Conservation (phyloP, 345 rosid genomes). For the Iberis pinnata region DNA sequence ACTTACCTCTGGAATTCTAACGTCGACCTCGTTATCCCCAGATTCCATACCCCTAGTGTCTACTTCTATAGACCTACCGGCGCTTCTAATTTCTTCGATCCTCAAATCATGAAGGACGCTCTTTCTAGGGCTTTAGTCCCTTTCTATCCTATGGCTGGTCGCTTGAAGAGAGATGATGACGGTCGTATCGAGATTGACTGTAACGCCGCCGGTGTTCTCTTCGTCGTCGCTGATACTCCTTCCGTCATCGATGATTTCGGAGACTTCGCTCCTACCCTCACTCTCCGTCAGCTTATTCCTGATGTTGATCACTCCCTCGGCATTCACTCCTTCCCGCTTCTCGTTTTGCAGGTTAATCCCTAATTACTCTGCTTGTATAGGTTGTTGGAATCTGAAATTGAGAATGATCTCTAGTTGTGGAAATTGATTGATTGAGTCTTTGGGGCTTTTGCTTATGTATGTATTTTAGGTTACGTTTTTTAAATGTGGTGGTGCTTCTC, state of each 20-base stretch:
- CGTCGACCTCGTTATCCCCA: constrained; percentile 80
- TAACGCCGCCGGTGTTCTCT: constrained; percentile 73
- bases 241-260: constrained; percentile 70
- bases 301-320: constrained; percentile 80
- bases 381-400: too few relatives aligned
- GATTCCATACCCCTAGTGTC: constrained; percentile 90
- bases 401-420: too few relatives aligned
- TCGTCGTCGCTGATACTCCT: constrained; percentile 70
- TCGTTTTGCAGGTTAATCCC: constrained; percentile 79
- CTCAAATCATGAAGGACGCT: constrained; percentile 51
- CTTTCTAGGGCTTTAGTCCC: constrained; percentile 69
- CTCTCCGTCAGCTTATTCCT: constrained; percentile 79
- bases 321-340: constrained; percentile 59
- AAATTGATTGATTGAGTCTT: too few relatives aligned
- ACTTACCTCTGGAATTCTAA: constrained; percentile 72
- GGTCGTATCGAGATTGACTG: constrained; percentile 95
- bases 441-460: too few relatives aligned
- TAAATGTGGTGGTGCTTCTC: constrained; percentile 94
- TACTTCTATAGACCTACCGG: constrained; percentile 79
- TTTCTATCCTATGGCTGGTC: constrained; percentile 95
- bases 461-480: constrained; percentile 59
- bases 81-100: constrained; percentile 57
- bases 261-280: constrained; percentile 78
- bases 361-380: too few relatives aligned
- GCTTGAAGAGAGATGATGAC: constrained; percentile 54